These are phyloP conservation scores for Amanita exitialis DNA, from an alignment of 768 basidiomycete species.

Conservation along the genomic window DNA sequence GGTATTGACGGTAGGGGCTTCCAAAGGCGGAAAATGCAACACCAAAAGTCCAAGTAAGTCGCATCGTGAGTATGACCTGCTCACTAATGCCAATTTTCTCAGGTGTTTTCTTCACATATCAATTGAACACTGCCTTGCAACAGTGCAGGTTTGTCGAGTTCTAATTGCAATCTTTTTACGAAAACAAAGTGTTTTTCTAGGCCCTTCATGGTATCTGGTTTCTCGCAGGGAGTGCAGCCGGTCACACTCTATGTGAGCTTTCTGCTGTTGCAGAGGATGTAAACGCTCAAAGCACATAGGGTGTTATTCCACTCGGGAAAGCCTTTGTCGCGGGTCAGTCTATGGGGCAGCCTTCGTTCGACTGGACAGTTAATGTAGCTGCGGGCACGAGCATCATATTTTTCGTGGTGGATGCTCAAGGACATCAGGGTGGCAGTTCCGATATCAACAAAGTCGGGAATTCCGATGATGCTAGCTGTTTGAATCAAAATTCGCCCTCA, in stretches of 20 bases:
- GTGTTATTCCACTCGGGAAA: slow-evolving; percentile 54
- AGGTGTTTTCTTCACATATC: slow-evolving; percentile 36
- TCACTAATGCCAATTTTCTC: not conserved
- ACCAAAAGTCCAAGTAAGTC: slow-evolving; percentile 31
- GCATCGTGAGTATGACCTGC: not conserved
- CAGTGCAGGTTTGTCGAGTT: slow-evolving; percentile 46
- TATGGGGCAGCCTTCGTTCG: slow-evolving; percentile 25
- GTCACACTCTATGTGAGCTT: slow-evolving; percentile 40
- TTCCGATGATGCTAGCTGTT: slow-evolving; percentile 40
- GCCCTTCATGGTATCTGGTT: slow-evolving; percentile 36
- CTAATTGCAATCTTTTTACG: slow-evolving; percentile 5
- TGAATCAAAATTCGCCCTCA: slow-evolving; percentile 42
- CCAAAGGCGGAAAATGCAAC: slow-evolving; percentile 41
- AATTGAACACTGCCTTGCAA: slow-evolving; percentile 39
- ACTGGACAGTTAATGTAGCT: slow-evolving; percentile 50
- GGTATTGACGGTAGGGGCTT: slow-evolving; percentile 36
- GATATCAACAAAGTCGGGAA: slow-evolving; percentile 35
- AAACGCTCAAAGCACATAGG: slow-evolving; percentile 22
- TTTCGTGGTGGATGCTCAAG: slow-evolving; percentile 38
- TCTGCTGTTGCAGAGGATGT: not conserved
- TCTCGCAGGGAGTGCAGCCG: slow-evolving; percentile 36
- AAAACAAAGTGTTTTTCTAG: slow-evolving; percentile 17
- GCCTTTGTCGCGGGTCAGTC: slow-evolving; percentile 34
- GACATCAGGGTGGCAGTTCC: slow-evolving; percentile 51
- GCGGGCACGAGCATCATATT: slow-evolving; percentile 53